Conservation (phyloP, 306 rosid genomes). For the Gastrolobium villosum region DNA sequence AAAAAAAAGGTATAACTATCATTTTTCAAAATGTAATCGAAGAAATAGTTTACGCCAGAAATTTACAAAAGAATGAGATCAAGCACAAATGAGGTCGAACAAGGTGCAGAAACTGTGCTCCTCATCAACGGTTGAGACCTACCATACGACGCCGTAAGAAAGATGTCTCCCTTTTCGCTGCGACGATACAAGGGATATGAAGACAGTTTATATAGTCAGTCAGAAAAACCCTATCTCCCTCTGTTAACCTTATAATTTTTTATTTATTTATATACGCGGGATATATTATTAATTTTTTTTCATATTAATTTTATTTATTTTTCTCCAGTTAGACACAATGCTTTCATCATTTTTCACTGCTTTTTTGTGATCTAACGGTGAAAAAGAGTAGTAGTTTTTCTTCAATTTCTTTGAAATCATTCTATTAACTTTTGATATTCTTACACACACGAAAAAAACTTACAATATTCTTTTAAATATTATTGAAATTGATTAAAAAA, state of each 20-base stretch:
- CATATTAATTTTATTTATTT: too few relatives aligned
- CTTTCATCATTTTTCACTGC: too few relatives aligned
- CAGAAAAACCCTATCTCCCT: background rate
- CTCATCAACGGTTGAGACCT: background rate
- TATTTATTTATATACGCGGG: too few relatives aligned
- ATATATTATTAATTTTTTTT: too few relatives aligned
- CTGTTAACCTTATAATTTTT: background rate
- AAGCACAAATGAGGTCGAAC: background rate
- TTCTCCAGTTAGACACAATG: too few relatives aligned
- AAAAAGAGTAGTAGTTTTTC: too few relatives aligned
- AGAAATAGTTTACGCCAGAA: background rate
- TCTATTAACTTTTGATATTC: too few relatives aligned
- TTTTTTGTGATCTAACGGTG: too few relatives aligned
- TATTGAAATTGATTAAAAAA: too few relatives aligned
- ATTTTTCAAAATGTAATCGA: background rate
- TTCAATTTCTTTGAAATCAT: too few relatives aligned
- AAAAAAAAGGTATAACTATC: background rate
- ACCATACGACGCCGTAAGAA: background rate
- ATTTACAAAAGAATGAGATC: background rate
- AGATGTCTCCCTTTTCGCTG: background rate
- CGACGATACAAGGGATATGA: background rate
- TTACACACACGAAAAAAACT: too few relatives aligned
- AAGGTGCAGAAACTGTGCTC: background rate
- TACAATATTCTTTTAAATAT: too few relatives aligned
- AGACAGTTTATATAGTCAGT: slow-evolving; percentile 3